Evolutionary conservation across 371 early-diverging fungal genomes (phyloP), one percentile per base, ranked within the genome.

Genomic region (Amoeboaphelidium occidentale): DNA sequence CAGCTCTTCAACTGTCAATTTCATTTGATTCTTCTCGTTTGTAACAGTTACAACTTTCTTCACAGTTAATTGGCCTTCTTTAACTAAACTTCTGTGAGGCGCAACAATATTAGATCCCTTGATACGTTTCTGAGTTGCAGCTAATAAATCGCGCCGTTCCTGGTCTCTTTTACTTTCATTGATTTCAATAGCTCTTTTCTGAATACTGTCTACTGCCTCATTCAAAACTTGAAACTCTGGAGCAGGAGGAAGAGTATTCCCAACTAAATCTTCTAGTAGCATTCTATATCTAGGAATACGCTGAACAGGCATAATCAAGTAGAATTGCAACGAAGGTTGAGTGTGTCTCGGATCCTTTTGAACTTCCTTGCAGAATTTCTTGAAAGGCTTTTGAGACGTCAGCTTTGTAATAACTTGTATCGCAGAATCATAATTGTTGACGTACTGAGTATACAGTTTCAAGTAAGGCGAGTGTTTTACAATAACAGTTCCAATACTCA

Each of bases 251-350:
- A 25, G 23, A 14, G 47, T 46, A 10, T 46, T 46, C 26, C 25
- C 25, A 12, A 12, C 13, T 25, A 46, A 46, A 25, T 46, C 47
- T 46, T 46, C 24, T 26, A 46, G 20, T 25, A 46, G 47, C 10
- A 46, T 12, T 12, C 13, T 24, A 25, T 46, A 46, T 26, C 47
- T 3, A 12, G 24, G 26, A 14, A 46, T 26, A 23, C 47, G 3
- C 26, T 46, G 47, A 3, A 46, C 24, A 24, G 47, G 47, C 47
- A 46, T 12, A 46, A 46, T 46, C 25, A 46, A 12, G 26, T 46
- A 46, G 39, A 32, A 32, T 45, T 77, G 74, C 10, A 84, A 65
- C 32, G 64, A 72, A 50, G 82, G 48, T 45, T 68, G 69, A 6
- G 56, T 70, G 50, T 77, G 77, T 25, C 66, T 55, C 0, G 65